A percentile compares a stretch with the other conserved stretches of the same genome.
Evolutionary conservation across 1,139 yeast species (phyloP).

Genomic region (Yamadazyma friedrichii): DNA sequence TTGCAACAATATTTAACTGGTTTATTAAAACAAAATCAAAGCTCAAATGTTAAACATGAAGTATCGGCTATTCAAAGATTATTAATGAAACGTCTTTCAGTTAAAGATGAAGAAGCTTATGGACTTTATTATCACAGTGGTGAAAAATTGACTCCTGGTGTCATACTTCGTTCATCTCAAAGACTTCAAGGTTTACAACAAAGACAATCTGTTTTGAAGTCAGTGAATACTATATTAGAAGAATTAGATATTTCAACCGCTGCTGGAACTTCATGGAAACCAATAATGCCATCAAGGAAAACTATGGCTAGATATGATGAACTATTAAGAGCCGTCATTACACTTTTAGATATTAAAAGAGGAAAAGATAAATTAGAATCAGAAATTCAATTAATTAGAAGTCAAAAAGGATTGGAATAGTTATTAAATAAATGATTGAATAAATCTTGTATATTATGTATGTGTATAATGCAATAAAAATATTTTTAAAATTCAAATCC

Average conservation of each 20-base stretch:
- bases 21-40: constrained; percentile 36
- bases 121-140: constrained; percentile 77
- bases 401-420: constrained; percentile 35
- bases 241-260: constrained; percentile 76
- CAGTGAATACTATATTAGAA: constrained; percentile 68
- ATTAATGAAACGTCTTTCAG: constrained; percentile 57
- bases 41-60: constrained; percentile 28
- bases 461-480: constrained; percentile 2
- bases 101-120: constrained; percentile 80
- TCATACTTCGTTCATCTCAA: constrained; percentile 69
- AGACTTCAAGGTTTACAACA: constrained; percentile 47
- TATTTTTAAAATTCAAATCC: constrained; percentile 9
- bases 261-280: constrained; percentile 57
- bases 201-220: constrained; percentile 65
- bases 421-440: not conserved
- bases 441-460: not conserved
- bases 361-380: constrained; percentile 86
- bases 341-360: constrained; percentile 78
- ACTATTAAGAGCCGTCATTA: constrained; percentile 66
- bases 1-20: constrained; percentile 45
- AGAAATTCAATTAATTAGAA: constrained; percentile 63
- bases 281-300: constrained; percentile 84
- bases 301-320: constrained; percentile 81
- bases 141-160: constrained; percentile 79
- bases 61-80: constrained; percentile 41